These are phyloP conservation scores for Pleurotus tuber-regium DNA, from an alignment of 768 basidiomycete species.

Conservation along the genomic window DNA sequence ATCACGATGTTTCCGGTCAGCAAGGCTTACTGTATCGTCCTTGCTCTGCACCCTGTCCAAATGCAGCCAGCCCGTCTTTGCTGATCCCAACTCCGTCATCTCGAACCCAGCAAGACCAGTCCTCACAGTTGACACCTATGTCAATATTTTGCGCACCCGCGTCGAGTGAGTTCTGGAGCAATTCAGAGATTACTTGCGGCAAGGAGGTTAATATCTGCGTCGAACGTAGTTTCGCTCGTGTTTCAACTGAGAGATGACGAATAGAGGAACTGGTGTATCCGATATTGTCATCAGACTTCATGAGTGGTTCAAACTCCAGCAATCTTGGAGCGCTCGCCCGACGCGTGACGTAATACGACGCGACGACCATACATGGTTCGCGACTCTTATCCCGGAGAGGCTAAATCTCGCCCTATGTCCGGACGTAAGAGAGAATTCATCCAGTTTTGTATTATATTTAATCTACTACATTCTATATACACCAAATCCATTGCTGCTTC, in stretches of 20 bases:
- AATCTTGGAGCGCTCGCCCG: too few relatives aligned
- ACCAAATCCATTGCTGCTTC: conserved; percentile 71
- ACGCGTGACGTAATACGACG: too few relatives aligned
- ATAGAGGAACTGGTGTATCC: conserved; percentile 20
- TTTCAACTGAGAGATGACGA: conserved; percentile 54
- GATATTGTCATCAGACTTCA: neutral
- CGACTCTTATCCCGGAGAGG: too few relatives aligned
- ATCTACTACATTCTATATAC: conserved; percentile 80
- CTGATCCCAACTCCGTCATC: conserved; percentile 84
- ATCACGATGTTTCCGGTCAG: neutral
- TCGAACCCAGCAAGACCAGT: conserved; percentile 82
- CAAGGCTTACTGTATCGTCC: conserved; percentile 68
- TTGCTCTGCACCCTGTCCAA: conserved; percentile 49
- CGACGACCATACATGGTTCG: too few relatives aligned
- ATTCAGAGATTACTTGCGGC: conserved; percentile 76
- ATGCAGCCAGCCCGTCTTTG: conserved; percentile 50
- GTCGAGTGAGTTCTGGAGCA: conserved; percentile 89
- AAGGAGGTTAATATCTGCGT: conserved; percentile 82
- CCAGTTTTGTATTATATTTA: neutral
- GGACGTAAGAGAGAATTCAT: too few relatives aligned
- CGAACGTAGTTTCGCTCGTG: conserved; percentile 74
- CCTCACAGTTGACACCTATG: conserved; percentile 67
- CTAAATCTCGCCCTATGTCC: too few relatives aligned
- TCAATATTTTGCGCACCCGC: conserved; percentile 69
- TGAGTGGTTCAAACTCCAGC: neutral